phyloP scores from a whole-genome alignment of 75 land plant genomes.

The Picea glauca region DNA sequence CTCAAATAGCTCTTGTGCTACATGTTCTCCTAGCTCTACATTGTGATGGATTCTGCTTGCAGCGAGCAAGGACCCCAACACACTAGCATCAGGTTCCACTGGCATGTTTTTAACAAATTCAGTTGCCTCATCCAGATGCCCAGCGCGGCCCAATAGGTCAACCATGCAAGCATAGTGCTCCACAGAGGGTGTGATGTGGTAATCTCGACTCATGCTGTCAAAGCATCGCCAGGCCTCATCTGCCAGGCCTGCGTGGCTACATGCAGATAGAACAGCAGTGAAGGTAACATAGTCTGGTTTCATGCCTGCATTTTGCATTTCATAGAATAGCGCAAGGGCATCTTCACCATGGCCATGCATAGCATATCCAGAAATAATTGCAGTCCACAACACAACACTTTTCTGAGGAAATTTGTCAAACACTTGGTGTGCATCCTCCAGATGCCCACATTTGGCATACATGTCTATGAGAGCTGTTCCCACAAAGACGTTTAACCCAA shows the following conservation, averaged over 20 bases:
- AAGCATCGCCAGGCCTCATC: constrained; percentile 34
- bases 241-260: constrained; percentile 35
- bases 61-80: constrained; percentile 48
- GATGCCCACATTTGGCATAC: constrained; percentile 23
- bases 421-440: not conserved
- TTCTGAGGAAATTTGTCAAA: not conserved
- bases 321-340: constrained; percentile 8
- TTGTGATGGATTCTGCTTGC: constrained; percentile 47
- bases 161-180: constrained; percentile 58
- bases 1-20: constrained; percentile 11
- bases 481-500: not conserved
- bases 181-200: constrained; percentile 24
- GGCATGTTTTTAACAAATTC: constrained; percentile 36
- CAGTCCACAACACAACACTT: not conserved
- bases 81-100: constrained; percentile 13
- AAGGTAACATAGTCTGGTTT: constrained; percentile 42
- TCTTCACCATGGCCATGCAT: not conserved
- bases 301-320: constrained; percentile 36
- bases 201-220: constrained; percentile 29
- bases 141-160: constrained; percentile 56
- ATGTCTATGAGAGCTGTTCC: constrained; percentile 21
- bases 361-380: not conserved
- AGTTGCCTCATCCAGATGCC: constrained; percentile 40
- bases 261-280: constrained; percentile 32
- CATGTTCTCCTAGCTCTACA: constrained; percentile 25